A percentile compares a stretch with the other conserved stretches of the same genome.
Evolutionary conservation across 1,284 basidiomycete genomes (phyloP).

Genomic region (Leucoagaricus sp.): DNA sequence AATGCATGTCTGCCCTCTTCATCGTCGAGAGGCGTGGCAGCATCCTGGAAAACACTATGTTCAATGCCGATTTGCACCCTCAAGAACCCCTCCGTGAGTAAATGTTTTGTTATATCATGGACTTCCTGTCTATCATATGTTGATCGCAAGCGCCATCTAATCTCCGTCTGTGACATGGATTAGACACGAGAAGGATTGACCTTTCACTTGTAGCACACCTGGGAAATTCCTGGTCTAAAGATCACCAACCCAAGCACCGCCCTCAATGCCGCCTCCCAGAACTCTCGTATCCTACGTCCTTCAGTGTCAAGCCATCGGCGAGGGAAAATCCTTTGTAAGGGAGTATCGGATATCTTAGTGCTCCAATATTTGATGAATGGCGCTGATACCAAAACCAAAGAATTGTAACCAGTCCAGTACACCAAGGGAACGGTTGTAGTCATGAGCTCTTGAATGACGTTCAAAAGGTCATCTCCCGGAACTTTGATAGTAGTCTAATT

Average conservation of each 20-base stretch:
- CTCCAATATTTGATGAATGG: constrained; percentile 59
- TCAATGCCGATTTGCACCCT: constrained; percentile 30
- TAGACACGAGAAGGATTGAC: not conserved
- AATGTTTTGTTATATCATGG: constrained; percentile 58
- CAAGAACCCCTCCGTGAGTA: constrained; percentile 52
- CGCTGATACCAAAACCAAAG: constrained; percentile 52
- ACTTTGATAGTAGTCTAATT: constrained; percentile 18
- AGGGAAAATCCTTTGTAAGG: constrained; percentile 53
- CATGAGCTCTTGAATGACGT: constrained; percentile 43
- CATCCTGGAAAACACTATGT: constrained; percentile 24
- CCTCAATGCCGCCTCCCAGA: constrained; percentile 70
- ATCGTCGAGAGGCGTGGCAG: constrained; percentile 42
- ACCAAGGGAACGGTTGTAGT: constrained; percentile 53
- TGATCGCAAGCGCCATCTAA: constrained; percentile 65
- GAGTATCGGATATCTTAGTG: constrained; percentile 49
- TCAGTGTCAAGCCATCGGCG: constrained; percentile 78
- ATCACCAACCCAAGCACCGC: constrained; percentile 69
- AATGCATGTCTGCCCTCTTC: constrained; percentile 48
- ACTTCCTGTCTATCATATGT: constrained; percentile 80
- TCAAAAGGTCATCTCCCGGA: constrained; percentile 27
- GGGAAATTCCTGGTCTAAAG: constrained; percentile 71
- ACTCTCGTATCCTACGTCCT: constrained; percentile 57
- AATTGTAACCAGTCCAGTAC: constrained; percentile 72
- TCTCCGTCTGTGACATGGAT: constrained; percentile 49
- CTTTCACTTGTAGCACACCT: constrained; percentile 49